Evolutionary conservation across 164 flowering plant species (phyloP), one percentile per base, ranked within the genome.

Genomic region (Amborella trichopoda): DNA sequence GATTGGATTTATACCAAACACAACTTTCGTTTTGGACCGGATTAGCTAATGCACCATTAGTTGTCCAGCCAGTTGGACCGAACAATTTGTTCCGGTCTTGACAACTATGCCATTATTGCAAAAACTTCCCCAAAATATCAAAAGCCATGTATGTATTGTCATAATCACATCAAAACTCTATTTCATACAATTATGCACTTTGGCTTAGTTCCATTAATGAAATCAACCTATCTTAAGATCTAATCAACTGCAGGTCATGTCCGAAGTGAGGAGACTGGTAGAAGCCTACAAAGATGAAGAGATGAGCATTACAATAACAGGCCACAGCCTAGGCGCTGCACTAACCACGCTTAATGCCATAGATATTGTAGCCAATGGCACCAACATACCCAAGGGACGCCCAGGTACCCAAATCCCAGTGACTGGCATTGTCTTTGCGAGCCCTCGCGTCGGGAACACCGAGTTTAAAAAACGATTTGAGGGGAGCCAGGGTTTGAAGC

Each of bases 281-380:
- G 82, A 77, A 27, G 11, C 25, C n/a, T 61, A 41, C 65, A 53
- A 68, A 45, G 50, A 67, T 4, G 79, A 77, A 39, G 69, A 68
- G 3, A 48, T 73, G 3, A 77, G 88, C 63, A 62, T 77, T 30
- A 75, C 75, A 2, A 20, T 75, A 5, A 56, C 79, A 43, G 36
- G 88, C 52, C 46, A 83, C 78, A 90, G 95, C 66, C 56, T 90
- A 39, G 97, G 97, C 0, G 91, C 84, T 5, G 80, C 94, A 3
- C 48, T 90, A 0, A 79, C 73, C 28, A 79, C 90, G 0, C 52
- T 89, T 4, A 80, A 63, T 24, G 94, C 95, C 2, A 58, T 55
- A 0, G 95, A 89, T 62, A 80, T 90, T n/a, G 76, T 65, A 3
- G 63, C 63, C 30, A 78, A 81, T 41, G 76, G 80, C 8, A 21